Base-by-base conservation (phyloP, 129 eudicot genomes). In the Helianthus tuberosus region DNA sequence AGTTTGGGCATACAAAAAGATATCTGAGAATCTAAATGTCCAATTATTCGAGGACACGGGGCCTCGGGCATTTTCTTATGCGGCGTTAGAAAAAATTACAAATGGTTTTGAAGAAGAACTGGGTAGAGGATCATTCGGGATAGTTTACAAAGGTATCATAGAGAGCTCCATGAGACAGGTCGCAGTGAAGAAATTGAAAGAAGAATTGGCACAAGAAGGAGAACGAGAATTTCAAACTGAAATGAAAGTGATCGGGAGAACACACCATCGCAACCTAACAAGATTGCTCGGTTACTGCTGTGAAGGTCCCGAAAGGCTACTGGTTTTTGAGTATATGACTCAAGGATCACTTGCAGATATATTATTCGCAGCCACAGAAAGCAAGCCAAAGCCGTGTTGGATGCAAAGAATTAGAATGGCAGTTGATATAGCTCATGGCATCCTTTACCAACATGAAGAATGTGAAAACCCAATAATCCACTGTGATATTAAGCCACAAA, bases 61-160 rank as follows among this genome's bases (percentile, higher is more conserved):
- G 66, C 66, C 66, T 46, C 58, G 36, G 8, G 66, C 73, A 5
- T 81, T 85, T 75, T 64, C 77, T 8, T 85, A 81, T 66, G 82
- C 71, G 4, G 89, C 76, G 20, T 36, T 85, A 54, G 78, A 36
- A 14, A 59, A 59, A 20, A 80, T 53, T 25, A 82, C 86, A 8
- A 44, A 72, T 57, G 73, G 65, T 54, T 85, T 85, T 54, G 68
- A 66, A 25, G 84, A 81, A 66, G 82, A 77, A 60, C 5, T 85
- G 38, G 89, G 89, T 0, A 75, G 77, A 53, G 86, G 89, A 23
- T 68, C 89, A 4, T 86, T 74, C 13, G 90, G 90, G 51, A 69
- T 77, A 8, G 86, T 86, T 39, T 82, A 71, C 62, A 86, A 82
- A 73, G 90, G 85, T 2, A 25, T 51, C 3, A n/a, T n/a, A n/a